These are phyloP conservation scores for Silene conica DNA, from an alignment of 148 eudicot species.

Conservation along the genomic window DNA sequence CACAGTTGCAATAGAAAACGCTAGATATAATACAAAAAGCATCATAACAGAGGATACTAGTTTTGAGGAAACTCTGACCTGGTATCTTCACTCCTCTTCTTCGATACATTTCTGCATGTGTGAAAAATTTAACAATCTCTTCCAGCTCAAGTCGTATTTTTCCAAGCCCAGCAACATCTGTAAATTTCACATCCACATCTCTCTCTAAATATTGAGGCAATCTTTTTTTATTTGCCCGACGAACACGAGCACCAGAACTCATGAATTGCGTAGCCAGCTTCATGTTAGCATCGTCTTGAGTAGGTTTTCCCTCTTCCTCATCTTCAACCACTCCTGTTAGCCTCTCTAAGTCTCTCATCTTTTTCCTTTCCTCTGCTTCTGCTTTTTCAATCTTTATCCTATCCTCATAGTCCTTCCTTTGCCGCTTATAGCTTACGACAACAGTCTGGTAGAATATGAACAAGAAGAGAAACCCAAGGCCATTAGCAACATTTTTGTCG, in stretches of 20 bases:
- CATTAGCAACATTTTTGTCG: constrained; percentile 54
- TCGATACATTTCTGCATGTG: constrained; percentile 87
- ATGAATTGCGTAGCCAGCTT: constrained; percentile 83
- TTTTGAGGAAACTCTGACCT: constrained; percentile 38
- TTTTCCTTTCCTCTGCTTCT: constrained; percentile 84
- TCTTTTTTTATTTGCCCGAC: constrained; percentile 47
- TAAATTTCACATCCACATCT: constrained; percentile 82
- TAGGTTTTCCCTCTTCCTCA: constrained; percentile 53
- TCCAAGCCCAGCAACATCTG: constrained; percentile 98
- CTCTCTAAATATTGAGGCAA: constrained; percentile 75
- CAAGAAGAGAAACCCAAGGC: constrained; percentile 65
- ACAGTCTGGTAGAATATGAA: constrained; percentile 61
- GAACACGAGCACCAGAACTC: constrained; percentile 93
- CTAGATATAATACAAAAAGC: constrained; percentile 3
- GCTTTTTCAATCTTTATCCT: constrained; percentile 90
- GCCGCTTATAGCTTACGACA: constrained; percentile 63
- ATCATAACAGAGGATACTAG: constrained; percentile 7
- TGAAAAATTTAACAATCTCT: constrained; percentile 93
- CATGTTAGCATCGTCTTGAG: constrained; percentile 59
- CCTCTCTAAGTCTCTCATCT: constrained; percentile 76
- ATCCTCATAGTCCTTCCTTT: constrained; percentile 89
- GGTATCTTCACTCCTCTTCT: constrained; percentile 93
- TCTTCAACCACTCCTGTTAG: constrained; percentile 56
- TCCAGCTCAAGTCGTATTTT: constrained; percentile 90
- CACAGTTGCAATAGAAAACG: neutral